Conservation (phyloP, 139 green algal genomes). For the Pleodorina starrii region DNA sequence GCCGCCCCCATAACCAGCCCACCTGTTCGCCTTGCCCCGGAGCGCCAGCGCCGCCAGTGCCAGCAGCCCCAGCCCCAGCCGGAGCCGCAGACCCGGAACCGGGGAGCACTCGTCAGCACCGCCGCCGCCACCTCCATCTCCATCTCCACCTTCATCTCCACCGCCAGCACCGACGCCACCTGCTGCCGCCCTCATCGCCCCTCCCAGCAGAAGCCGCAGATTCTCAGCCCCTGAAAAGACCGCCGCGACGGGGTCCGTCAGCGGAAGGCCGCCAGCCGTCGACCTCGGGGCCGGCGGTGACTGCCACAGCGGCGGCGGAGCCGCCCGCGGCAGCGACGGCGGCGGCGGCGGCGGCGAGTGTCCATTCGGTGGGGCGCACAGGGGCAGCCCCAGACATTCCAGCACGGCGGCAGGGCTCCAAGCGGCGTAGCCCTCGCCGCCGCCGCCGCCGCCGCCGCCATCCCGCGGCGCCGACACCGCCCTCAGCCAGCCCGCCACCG, state of each 20-base stretch:
- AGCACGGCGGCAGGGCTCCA: constrained; percentile 2
- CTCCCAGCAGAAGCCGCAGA: background rate
- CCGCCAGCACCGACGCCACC: background rate
- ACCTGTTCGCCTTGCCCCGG: constrained; percentile 21
- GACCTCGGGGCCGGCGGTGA: background rate
- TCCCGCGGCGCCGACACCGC: background rate
- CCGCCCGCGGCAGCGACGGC: background rate
- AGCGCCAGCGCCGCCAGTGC: constrained; percentile 29
- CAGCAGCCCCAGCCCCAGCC: background rate
- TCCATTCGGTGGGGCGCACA: background rate
- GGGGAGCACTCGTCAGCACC: background rate
- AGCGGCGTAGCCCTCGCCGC: background rate
- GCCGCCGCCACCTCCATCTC: background rate
- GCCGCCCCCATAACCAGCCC: too few relatives aligned
- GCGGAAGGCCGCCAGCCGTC: background rate
- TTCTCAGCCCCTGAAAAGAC: background rate
- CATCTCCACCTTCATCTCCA: background rate
- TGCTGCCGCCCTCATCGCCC: background rate
- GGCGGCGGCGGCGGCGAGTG: background rate
- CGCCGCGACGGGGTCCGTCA: background rate
- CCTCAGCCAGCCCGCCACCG: background rate
- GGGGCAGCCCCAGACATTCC: constrained; percentile 26
- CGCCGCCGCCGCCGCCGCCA: background rate
- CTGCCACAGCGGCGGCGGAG: too few relatives aligned
- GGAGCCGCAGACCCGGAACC: background rate